Evolutionary conservation across 257 asterid genomes (phyloP).

Genomic region (Datura wrightii): DNA sequence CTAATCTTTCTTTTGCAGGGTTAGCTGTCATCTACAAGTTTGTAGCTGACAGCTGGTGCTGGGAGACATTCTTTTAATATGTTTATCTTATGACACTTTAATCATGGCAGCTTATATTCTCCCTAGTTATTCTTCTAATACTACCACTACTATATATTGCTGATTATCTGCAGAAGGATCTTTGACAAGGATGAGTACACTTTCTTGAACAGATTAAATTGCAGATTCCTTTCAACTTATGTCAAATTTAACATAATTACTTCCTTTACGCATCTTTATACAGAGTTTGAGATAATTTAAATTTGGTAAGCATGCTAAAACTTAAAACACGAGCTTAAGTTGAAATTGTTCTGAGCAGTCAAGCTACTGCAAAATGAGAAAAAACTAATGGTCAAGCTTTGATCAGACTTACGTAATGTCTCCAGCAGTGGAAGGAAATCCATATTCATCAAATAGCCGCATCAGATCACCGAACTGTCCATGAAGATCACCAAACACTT

Average conservation of each 20-base stretch:
- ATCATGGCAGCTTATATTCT: not conserved
- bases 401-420: constrained; percentile 84
- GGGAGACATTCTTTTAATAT: not conserved
- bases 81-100: not conserved
- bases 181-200: not conserved
- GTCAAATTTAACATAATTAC: constrained; percentile 15
- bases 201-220: not conserved
- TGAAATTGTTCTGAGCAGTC: constrained; percentile 4
- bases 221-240: constrained; percentile 23
- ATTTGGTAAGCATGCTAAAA: not conserved
- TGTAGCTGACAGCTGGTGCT: not conserved
- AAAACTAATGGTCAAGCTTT: not conserved
- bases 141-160: not conserved
- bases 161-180: not conserved
- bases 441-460: constrained; percentile 99
- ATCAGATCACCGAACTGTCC: constrained; percentile 99
- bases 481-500: constrained; percentile 98
- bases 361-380: constrained; percentile 10
- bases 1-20: constrained; percentile 25
- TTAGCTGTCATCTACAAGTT: not conserved
- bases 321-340: constrained; percentile 8
- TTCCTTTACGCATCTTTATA: constrained; percentile 1
- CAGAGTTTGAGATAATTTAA: not conserved
- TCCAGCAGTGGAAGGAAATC: constrained; percentile 99
- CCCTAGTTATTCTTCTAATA: not conserved